Base-by-base conservation (phyloP, 2,329 filamentous ascomycete species). In the Ramularia collo-cygni region DNA sequence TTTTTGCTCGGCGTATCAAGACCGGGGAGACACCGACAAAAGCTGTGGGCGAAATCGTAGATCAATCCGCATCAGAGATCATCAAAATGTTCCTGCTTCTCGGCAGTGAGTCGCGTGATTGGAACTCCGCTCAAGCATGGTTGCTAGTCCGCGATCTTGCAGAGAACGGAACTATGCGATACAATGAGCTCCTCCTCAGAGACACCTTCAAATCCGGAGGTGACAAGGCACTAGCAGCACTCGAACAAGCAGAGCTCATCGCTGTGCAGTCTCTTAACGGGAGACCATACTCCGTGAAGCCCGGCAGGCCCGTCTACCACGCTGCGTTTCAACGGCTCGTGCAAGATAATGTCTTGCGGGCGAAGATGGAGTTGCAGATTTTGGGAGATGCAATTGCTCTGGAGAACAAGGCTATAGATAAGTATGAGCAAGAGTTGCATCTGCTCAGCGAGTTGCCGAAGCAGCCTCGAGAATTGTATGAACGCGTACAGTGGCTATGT, bases 41-140 rank as follows among this genome's bases (percentile, higher is more conserved):
- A 51, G 92, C 92, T 2, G 82, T 95, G 2, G 71, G 79, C 15
- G 88, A 95, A 49, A 96, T 98, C 47, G 83, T 95, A 38, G 81
- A 86, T 39, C 87, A 95, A 58, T 84, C 83, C 13, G 85, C 88
- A 1, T 85, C 85, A 0, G 92, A 96, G 58, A 89, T 96, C 34
- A 68, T 95, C 46, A 94, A 95, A 58, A 88, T 95, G 73, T 96
- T 89, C 66, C 76, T 98, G 19, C 70, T 93, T 3, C 56, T 71
- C 30, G 60, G 65, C 16, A 76, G 79, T 32, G 66, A 69, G 2
- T 67, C 71, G 28, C 75, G 75, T 19, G 75, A 76, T 38, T 96
- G 87, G 85, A 85, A 81, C 0, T 71, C 79, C 4, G 81, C 92
- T 57, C 92, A 96, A 67, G 90, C 87, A 0, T 96, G 92, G 92